Conservation (phyloP, 2,329 filamentous ascomycete species). For the Truncatella angustata region DNA sequence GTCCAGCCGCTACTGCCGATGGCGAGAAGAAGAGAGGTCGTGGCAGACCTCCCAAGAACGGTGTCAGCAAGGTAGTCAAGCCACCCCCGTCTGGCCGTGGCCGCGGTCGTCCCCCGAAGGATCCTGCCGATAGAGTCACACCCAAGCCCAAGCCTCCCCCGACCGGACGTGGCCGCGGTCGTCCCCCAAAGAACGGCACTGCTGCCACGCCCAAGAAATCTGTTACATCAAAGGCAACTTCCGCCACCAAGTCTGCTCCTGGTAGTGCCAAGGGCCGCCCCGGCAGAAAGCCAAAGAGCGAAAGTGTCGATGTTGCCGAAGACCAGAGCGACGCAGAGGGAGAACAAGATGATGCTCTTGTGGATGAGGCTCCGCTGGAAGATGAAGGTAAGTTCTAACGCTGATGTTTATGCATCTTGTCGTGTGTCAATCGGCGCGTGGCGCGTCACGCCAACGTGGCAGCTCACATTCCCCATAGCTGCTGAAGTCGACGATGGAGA, state of each 20-base stretch:
- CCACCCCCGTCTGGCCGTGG: constrained; percentile 38
- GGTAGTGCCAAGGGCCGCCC: constrained; percentile 20
- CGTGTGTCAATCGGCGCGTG: neutral
- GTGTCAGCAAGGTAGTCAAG: constrained; percentile 37
- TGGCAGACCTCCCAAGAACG: constrained; percentile 38
- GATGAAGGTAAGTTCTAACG: constrained; percentile 9
- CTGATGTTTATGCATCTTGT: neutral
- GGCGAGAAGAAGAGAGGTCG: constrained; percentile 31
- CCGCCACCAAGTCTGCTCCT: constrained; percentile 19
- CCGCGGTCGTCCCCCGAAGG: constrained; percentile 47
- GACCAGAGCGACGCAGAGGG: constrained; percentile 26
- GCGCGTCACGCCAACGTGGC: constrained; percentile 3
- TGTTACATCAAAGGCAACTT: constrained; percentile 15
- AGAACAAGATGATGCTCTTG: constrained; percentile 11
- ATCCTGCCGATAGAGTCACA: constrained; percentile 29
- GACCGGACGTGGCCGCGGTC: constrained; percentile 23
- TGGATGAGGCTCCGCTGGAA: constrained; percentile 15
- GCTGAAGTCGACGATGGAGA: constrained; percentile 17
- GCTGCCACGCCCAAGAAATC: constrained; percentile 27
- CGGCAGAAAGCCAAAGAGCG: constrained; percentile 23
- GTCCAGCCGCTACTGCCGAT: neutral
- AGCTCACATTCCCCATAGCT: constrained; percentile 10
- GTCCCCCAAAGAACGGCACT: constrained; percentile 29
- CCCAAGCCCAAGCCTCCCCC: constrained; percentile 16
- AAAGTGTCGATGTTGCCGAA: constrained; percentile 11